Conservation (phyloP, 1,139 yeast genomes). For the Saccharomyces hybrid region DNA sequence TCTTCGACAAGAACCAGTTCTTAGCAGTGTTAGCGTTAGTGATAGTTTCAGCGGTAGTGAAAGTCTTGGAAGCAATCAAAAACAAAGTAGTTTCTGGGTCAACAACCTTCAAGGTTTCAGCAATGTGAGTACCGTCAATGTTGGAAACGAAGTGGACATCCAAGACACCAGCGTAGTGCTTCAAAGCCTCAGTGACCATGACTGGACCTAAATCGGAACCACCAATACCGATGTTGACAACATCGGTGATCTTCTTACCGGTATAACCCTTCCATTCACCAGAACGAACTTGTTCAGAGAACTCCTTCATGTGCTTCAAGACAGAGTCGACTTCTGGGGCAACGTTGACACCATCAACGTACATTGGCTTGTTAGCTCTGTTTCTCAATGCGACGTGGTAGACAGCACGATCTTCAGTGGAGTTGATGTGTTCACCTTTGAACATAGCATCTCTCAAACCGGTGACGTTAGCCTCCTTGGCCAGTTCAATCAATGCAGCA, state of each 20-base stretch:
- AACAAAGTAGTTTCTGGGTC: constrained; percentile 90
- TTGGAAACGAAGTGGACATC: constrained; percentile 90
- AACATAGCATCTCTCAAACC: constrained; percentile 84
- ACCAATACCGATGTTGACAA: constrained; percentile 97
- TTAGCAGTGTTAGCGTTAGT: constrained; percentile 95
- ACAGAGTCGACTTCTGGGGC: constrained; percentile 86
- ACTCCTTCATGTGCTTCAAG: constrained; percentile 91
- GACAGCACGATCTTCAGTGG: constrained; percentile 94
- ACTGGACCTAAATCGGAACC: constrained; percentile 99
- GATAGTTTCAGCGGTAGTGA: constrained; percentile 96
- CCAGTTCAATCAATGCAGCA: constrained; percentile 59
- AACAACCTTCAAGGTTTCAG: constrained; percentile 73
- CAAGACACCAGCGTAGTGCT: constrained; percentile 73
- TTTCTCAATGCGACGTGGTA: constrained; percentile 95
- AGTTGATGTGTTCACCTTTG: constrained; percentile 86
- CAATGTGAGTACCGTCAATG: constrained; percentile 96
- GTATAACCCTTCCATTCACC: constrained; percentile 97
- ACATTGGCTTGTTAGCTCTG: constrained; percentile 73
- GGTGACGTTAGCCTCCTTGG: constrained; percentile 86
- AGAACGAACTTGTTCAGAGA: constrained; percentile 78
- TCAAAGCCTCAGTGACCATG: constrained; percentile 97
- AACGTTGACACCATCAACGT: constrained; percentile 82
- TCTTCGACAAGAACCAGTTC: constrained; percentile 80
- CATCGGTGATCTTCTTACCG: constrained; percentile 85
- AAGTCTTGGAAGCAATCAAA: constrained; percentile 93